phyloP scores from a whole-genome alignment of 352 stramenopile species.

The Phytophthora melonis region DNA sequence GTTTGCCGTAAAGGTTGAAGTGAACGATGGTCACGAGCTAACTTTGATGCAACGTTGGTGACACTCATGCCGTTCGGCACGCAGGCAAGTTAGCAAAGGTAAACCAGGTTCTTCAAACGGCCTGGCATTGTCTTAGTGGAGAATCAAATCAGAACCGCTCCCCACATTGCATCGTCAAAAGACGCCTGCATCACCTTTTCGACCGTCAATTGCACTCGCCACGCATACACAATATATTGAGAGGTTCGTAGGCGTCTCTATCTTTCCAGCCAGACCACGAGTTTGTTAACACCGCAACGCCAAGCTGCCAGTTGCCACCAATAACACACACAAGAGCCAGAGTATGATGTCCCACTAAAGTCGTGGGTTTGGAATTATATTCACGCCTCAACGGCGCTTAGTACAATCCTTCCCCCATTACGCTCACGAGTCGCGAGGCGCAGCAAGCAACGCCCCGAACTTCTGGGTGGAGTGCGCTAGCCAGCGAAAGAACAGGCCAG shows the following conservation, averaged over 20 bases:
- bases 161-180: no score
- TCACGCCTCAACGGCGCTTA: constrained; percentile 32
- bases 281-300: not conserved
- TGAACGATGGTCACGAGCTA: no score
- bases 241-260: no score
- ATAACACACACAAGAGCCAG: not conserved
- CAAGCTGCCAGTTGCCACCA: not conserved
- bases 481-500: constrained; percentile 2
- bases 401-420: constrained; percentile 40
- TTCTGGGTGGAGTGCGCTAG: constrained; percentile 14
- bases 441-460: constrained; percentile 18
- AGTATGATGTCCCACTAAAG: constrained; percentile 42
- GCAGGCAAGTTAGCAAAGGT: no score
- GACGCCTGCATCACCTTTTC: no score
- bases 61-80: not conserved
- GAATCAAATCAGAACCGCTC: no score
- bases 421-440: constrained; percentile 23
- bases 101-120: no score
- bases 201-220: no score
- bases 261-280: no score
- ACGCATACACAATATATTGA: no score
- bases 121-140: no score
- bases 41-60: no score
- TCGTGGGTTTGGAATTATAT: constrained; percentile 47
- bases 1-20: not conserved